Conservation (phyloP, 1,284 basidiomycete genomes). For the Boletus subluridellus region DNA sequence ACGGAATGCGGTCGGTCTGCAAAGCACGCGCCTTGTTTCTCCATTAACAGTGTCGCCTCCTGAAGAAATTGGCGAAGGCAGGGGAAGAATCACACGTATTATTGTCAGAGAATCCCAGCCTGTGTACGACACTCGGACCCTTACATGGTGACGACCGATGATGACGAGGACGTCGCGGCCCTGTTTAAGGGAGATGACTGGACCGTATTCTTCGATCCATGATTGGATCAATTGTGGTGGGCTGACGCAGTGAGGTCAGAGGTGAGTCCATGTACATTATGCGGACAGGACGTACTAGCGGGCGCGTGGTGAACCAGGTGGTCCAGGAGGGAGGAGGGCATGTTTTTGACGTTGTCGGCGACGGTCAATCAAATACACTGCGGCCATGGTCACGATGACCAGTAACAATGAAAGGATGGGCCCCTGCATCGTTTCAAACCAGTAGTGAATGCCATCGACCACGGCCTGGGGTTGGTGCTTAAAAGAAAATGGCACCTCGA, state of each 20-base stretch:
- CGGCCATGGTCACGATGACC: not conserved
- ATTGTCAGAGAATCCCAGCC: not conserved
- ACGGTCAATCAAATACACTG: slow-evolving; percentile 8
- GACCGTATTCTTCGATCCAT: slow-evolving; percentile 39
- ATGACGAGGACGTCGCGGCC: slow-evolving; percentile 35
- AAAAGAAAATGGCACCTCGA: too few species aligned
- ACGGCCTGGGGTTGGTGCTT: too few species aligned
- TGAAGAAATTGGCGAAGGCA: slow-evolving; percentile 14
- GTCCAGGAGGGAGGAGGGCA: slow-evolving; percentile 22
- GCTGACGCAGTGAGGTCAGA: not conserved
- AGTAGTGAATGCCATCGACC: too few species aligned
- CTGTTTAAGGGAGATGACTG: slow-evolving; percentile 35
- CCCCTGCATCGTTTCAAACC: too few species aligned
- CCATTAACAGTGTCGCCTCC: slow-evolving; percentile 53
- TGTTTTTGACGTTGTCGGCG: slow-evolving; percentile 7
- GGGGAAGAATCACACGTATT: not conserved
- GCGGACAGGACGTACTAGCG: slow-evolving; percentile 15
- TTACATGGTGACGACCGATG: slow-evolving; percentile 35
- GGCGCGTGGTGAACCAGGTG: slow-evolving; percentile 21
- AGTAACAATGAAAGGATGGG: not conserved
- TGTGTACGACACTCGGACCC: not conserved
- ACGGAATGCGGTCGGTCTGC: slow-evolving; percentile 49
- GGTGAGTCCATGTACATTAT: not conserved
- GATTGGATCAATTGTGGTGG: slow-evolving; percentile 27
- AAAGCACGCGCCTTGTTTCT: slow-evolving; percentile 48